Base-by-base conservation (phyloP, 169 alveolate genomes). In the Plasmodium chabaudi region DNA sequence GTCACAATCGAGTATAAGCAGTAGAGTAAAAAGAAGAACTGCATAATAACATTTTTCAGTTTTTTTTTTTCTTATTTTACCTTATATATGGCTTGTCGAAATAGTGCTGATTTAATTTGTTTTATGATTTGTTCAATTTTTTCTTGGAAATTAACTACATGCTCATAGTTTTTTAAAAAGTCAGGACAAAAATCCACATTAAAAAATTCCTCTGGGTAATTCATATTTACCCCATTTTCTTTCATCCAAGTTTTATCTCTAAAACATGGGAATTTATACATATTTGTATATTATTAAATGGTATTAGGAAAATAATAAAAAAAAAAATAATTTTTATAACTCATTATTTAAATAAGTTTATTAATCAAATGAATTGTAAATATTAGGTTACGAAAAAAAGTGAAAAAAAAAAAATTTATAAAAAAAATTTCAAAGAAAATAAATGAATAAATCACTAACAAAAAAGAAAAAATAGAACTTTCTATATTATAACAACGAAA, bases 171-270 rank as follows among this genome's bases (percentile, higher is more conserved):
- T 75, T 56, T 53, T 51, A 75, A 75, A 75, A 75, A 75, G 4
- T 75, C 77, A n/a, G 88, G 88, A 67, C 88, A 75, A 55, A 75
- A 75, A 17, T 75, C 64, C 55, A 75, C 88, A 23, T 75, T 75
- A n/a, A 75, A 42, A 51, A 75, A 75, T 27, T 67, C 72, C 17
- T 75, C 70, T n/a, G 88, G 88, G 44, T 75, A 49, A 47, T 75
- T 25, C 77, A 75, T 75, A 63, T 64, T 75, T n/a, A 46, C 56
- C 17, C 88, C 88, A 63, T 75, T 75, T 75, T 75, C 77, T 15
- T 75, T 61, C 65, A 75, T 75, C 88, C 88, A 75, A 25, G 63
- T 75, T 64, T 75, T 75, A 75, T 75, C 88, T 75, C 88, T 39
- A 44, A 75, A 75, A 69, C 88, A 75, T 49, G 88, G 88, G 65